A percentile compares a stretch with the other conserved stretches of the same genome.
phyloP scores from a whole-genome alignment of 2,329 filamentous ascomycete species.

The Calonectria hawksworthii region DNA sequence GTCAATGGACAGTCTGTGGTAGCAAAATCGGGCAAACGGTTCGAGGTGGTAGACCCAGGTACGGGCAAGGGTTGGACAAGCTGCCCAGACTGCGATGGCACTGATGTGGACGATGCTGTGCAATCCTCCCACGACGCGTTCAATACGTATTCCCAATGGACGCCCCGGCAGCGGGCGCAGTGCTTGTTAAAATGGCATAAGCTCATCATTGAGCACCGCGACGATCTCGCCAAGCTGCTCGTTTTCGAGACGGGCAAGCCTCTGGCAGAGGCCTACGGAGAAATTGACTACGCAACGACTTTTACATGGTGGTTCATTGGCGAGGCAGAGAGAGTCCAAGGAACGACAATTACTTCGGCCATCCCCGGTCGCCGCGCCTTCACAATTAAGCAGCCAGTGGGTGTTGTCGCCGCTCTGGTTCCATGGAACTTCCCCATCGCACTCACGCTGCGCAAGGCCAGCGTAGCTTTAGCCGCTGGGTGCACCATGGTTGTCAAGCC shows the following conservation, averaged over 20 bases:
- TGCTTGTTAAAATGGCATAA: constrained; percentile 53
- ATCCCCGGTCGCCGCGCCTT: constrained; percentile 75
- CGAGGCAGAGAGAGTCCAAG: constrained; percentile 62
- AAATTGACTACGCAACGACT: constrained; percentile 67
- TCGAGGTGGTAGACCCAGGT: constrained; percentile 68
- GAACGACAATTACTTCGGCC: constrained; percentile 71
- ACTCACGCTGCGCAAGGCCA: constrained; percentile 63
- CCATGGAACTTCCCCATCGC: constrained; percentile 73
- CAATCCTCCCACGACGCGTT: constrained; percentile 54
- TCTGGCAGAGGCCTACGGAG: constrained; percentile 65
- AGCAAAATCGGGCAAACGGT: constrained; percentile 61
- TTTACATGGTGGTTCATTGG: constrained; percentile 71
- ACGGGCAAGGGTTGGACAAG: constrained; percentile 64
- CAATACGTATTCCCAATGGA: constrained; percentile 53
- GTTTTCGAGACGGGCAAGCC: constrained; percentile 70
- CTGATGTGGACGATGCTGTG: constrained; percentile 56
- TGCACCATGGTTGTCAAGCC: constrained; percentile 84
- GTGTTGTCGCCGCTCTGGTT: constrained; percentile 52
- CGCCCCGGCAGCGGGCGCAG: constrained; percentile 50
- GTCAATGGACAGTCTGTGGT: constrained; percentile 63
- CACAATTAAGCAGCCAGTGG: constrained; percentile 71
- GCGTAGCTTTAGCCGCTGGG: constrained; percentile 75
- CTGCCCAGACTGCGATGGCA: constrained; percentile 61
- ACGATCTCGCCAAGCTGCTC: constrained; percentile 56
- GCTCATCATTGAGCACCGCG: constrained; percentile 51